These are phyloP conservation scores for Eucalyptus pauciflora DNA, from an alignment of 345 rosid species.

Conservation along the genomic window DNA sequence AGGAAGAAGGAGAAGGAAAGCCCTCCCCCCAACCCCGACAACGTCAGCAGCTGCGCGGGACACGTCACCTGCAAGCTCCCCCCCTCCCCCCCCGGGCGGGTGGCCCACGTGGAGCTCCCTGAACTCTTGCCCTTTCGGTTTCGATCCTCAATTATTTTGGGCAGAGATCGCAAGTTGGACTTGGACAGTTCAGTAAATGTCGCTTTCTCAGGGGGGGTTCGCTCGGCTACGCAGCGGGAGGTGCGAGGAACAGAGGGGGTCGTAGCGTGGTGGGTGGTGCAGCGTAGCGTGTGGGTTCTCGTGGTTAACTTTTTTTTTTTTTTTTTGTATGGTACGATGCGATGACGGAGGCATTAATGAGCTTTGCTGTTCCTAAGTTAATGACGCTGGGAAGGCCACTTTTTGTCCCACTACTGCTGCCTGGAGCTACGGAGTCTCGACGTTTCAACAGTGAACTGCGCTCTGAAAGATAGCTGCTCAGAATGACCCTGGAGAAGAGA, in stretches of 20 bases:
- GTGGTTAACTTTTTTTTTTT: fast-evolving
- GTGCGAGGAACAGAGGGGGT: neutral
- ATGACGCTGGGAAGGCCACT: neutral
- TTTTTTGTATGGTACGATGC: neutral
- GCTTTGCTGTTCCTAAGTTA: neutral
- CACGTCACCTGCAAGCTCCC: neutral
- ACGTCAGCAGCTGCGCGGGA: neutral
- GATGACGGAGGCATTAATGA: neutral
- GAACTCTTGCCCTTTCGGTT: neutral
- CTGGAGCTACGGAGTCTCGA: neutral
- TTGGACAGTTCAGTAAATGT: neutral
- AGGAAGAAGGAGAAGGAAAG: neutral
- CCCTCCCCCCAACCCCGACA: neutral
- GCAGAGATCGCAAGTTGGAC: neutral
- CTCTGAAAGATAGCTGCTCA: neutral
- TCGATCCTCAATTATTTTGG: neutral
- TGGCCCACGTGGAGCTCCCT: neutral
- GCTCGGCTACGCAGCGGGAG: neutral
- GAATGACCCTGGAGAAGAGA: neutral
- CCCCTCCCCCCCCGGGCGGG: too few relatives aligned
- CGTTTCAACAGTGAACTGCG: neutral
- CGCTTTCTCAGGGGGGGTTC: neutral
- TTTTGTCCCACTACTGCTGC: neutral
- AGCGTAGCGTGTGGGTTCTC: neutral
- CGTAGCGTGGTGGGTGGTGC: neutral